Percentiles rank a stretch among this genome's conserved stretches.
Evolutionary conservation across 176 grass and related monocot species (phyloP).

Genomic region (Juncus effusus): DNA sequence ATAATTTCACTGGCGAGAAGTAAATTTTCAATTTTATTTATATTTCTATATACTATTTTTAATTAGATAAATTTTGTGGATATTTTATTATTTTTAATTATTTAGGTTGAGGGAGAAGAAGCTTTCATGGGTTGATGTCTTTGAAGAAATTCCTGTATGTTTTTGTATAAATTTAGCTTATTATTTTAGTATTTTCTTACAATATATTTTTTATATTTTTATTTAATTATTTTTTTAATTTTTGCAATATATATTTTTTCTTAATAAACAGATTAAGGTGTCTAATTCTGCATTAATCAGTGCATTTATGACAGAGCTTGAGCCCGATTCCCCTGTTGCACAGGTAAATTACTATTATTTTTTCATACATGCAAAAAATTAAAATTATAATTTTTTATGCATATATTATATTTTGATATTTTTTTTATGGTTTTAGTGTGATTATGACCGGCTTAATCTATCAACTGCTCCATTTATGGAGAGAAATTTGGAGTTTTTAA

Average conservation of each 20-base stretch:
- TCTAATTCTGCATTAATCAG: constrained; percentile 95
- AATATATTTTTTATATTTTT: neutral
- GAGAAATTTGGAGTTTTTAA: constrained; percentile 95
- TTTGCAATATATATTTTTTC: constrained; percentile 2
- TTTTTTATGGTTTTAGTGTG: constrained; percentile 52
- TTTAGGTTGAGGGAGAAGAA: constrained; percentile 96
- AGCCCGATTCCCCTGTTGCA: constrained; percentile 81
- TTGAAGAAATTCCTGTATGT: constrained; percentile 92
- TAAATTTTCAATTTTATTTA: constrained; percentile 35
- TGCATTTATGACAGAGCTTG: constrained; percentile 96
- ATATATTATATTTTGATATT: constrained; percentile 17
- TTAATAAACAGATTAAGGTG: constrained; percentile 75
- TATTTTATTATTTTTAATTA: constrained; percentile 3
- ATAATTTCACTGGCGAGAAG: constrained; percentile 95
- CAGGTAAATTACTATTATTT: constrained; percentile 42
- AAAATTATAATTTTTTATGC: neutral
- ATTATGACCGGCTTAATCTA: constrained; percentile 86
- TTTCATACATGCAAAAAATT: neutral
- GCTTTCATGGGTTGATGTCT: constrained; percentile 94
- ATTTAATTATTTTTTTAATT: constrained; percentile 1
- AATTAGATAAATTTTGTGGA: neutral
- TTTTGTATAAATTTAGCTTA: constrained; percentile 7
- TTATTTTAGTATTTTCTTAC: constrained; percentile 1
- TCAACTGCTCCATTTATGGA: constrained; percentile 97
- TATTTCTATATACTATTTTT: neutral